phyloP scores from a whole-genome alignment of 2,329 filamentous ascomycete species.

The Xylaria sp. region DNA sequence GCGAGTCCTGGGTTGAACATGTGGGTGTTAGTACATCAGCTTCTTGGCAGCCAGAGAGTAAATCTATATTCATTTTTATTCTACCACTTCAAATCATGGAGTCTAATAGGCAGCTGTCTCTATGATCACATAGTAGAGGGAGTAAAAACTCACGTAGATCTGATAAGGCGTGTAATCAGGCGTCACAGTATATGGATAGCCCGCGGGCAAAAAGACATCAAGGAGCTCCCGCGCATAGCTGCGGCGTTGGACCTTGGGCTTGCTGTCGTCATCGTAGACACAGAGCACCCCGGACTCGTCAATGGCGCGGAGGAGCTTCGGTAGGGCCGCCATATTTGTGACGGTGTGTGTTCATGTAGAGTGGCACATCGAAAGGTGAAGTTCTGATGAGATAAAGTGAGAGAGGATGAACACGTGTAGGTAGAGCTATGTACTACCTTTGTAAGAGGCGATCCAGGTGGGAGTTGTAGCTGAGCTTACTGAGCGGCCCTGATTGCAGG shows the following conservation, averaged over 20 bases:
- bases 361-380: conserved; percentile 1
- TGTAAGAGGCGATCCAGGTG: not conserved
- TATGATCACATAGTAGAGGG: not conserved
- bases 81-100: not conserved
- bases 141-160: conserved; percentile 54
- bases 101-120: not conserved
- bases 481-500: conserved; percentile 8
- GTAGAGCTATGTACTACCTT: not conserved
- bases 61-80: not conserved
- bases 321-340: conserved; percentile 28
- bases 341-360: not conserved
- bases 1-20: conserved; percentile 66
- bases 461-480: conserved; percentile 2
- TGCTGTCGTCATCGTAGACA: conserved; percentile 65
- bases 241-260: conserved; percentile 45
- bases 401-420: not conserved
- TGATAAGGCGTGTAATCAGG: conserved; percentile 83
- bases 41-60: not conserved
- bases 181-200: conserved; percentile 89
- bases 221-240: conserved; percentile 56
- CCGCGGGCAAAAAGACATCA: conserved; percentile 84
- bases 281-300: conserved; percentile 47
- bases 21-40: not conserved
- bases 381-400: not conserved
- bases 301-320: conserved; percentile 42